These are phyloP conservation scores for Medakamo hakoo DNA, from an alignment of 139 green algal genomes.

Conservation along the genomic window DNA sequence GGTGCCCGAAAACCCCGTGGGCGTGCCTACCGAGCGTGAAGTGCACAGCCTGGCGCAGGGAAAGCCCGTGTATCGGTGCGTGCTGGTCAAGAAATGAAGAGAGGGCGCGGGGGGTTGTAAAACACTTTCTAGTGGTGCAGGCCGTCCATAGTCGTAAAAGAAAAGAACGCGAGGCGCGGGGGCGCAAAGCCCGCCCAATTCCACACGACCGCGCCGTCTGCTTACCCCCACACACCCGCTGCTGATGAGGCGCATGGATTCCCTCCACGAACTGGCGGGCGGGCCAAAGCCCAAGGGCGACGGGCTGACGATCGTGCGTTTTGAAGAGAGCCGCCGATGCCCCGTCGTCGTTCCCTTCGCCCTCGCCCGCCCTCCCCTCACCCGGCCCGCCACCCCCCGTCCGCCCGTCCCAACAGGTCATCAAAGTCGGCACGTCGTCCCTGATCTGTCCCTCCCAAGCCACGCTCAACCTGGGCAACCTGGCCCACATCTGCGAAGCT, in stretches of 20 bases:
- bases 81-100: slow-evolving; percentile 3
- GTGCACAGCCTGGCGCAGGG: slow-evolving; percentile 13
- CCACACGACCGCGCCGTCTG: no score
- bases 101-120: not conserved
- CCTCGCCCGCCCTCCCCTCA: slow-evolving; percentile 3
- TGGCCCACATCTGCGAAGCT: slow-evolving; percentile 58
- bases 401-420: slow-evolving; percentile 44
- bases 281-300: not conserved
- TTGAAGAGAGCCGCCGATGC: no score
- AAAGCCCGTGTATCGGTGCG: slow-evolving; percentile 15
- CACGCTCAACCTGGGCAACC: slow-evolving; percentile 54
- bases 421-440: slow-evolving; percentile 78
- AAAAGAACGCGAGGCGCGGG: not conserved
- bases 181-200: no score
- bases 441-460: slow-evolving; percentile 48
- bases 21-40: slow-evolving; percentile 56
- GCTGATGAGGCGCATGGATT: no score
- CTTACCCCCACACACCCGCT: no score
- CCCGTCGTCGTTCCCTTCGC: not conserved
- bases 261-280: no score
- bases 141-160: no score
- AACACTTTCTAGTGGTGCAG: no score
- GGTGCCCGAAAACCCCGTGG: slow-evolving; percentile 47
- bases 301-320: not conserved
- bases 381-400: not conserved